phyloP scores from a whole-genome alignment of 2,329 filamentous ascomycete genomes.

The Xylariaceae sp. region DNA sequence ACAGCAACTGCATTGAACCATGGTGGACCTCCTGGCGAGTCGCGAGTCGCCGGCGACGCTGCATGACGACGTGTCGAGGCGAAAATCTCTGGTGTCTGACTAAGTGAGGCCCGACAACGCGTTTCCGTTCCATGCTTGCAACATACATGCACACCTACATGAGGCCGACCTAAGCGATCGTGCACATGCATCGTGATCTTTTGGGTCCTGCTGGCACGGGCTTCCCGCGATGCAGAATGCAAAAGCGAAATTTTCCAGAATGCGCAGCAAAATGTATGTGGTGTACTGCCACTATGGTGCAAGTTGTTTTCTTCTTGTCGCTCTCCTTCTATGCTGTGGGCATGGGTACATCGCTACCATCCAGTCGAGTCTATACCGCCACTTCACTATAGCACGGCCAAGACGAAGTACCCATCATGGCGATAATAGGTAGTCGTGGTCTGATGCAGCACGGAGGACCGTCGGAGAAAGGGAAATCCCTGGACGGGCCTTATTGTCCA shows the following conservation, averaged over 20 bases:
- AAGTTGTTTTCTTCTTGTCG: background rate
- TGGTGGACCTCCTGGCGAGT: too few relatives aligned
- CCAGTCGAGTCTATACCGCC: background rate
- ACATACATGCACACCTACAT: too few relatives aligned
- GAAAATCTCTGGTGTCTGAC: conserved; percentile 8
- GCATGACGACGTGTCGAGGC: conserved; percentile 20
- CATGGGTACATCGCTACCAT: background rate
- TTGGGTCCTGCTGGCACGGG: background rate
- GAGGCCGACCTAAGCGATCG: background rate
- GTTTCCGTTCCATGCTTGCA: background rate
- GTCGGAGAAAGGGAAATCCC: too few relatives aligned
- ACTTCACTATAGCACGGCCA: background rate
- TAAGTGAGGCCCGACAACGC: background rate
- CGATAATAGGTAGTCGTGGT: too few relatives aligned
- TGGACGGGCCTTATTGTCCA: background rate
- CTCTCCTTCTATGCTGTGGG: too few relatives aligned
- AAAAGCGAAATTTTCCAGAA: background rate
- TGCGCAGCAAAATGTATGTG: too few relatives aligned
- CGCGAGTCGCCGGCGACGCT: background rate
- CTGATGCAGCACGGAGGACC: too few relatives aligned
- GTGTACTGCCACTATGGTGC: background rate
- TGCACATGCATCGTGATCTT: background rate
- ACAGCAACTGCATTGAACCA: background rate
- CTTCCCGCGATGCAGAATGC: background rate
- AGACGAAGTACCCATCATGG: background rate